Base-by-base conservation (phyloP, 768 basidiomycete genomes). In the Leucocoprinus birnbaumii region DNA sequence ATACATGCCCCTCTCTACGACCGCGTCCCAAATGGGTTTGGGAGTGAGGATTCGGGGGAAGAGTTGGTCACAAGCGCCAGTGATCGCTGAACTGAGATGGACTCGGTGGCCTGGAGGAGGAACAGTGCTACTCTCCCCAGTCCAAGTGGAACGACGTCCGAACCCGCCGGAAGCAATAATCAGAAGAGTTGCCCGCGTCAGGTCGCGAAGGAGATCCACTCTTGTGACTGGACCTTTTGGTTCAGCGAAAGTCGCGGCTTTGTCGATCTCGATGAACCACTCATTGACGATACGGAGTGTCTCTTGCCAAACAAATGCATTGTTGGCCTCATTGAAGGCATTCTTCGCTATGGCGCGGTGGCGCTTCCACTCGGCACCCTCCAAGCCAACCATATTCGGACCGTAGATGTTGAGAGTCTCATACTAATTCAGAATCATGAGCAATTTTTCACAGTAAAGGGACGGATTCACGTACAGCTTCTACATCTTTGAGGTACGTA, bases 301-400 rank as follows among this genome's bases (percentile, higher is more conserved):
- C 58, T 80, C 78, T 14, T 64, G 61, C 80, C 80, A 81, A 3
- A 78, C 78, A n/a, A 80, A 66, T 5, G 75, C 71, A 52, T 74
- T 68, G 34, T 80, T 78, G 10, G 72, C 80, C 65, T 81, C 80
- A 44, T 72, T 79, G 63, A 82, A 82, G 0, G 80, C 80, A 9
- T 76, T 72, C 51, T 75, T 79, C 19, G 77, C 66, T 0, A 78
- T 67, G 9, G 61, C 64, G 41, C 77, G 69, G 57, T 80, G 79
- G 2, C 76, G 68, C 48, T 75, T 75, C 79, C 80, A 82, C n/a
- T 75, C 71, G 0, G 70, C 50, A 5, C 72, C 76, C 48, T 78
- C 78, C 0, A 63, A 60, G 3, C 73, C 70, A 22, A 81, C 60
- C 2, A 83, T 52, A 59, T 77, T 81, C 19, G 54, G 56, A 1